Evolutionary conservation across 352 stramenopile species (phyloP).

Genomic region (Thraustotheca clavata): DNA sequence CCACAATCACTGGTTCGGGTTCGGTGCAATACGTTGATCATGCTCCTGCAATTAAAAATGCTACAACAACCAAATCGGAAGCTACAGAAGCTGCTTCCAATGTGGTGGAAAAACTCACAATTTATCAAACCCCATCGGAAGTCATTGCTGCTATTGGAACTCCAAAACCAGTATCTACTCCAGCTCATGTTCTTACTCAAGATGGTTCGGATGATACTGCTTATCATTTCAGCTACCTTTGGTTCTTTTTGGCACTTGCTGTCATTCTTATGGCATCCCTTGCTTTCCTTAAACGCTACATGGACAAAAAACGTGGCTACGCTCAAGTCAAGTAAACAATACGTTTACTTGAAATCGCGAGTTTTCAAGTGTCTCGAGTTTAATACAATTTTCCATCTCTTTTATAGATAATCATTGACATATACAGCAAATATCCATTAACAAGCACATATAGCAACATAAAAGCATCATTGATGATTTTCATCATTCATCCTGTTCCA

Average conservation of each 20-base stretch:
- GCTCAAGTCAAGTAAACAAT: conserved; percentile 2
- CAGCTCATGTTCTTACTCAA: neutral
- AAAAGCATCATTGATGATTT: no score
- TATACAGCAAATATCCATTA: neutral
- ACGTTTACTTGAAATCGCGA: no score
- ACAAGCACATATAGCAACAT: neutral
- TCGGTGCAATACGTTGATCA: conserved; percentile 1
- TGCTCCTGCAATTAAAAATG: neutral
- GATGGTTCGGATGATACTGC: neutral
- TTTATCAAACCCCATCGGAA: neutral
- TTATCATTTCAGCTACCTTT: conserved; percentile 7
- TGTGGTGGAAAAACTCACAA: neutral
- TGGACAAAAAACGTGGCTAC: neutral
- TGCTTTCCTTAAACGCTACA: conserved; percentile 4
- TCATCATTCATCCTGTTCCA: no score
- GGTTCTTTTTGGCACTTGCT: conserved; percentile 1
- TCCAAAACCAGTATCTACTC: neutral
- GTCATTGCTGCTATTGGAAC: neutral
- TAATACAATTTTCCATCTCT: neutral
- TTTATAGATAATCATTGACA: neutral
- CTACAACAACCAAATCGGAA: neutral
- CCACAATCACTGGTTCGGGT: neutral
- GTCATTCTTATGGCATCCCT: neutral
- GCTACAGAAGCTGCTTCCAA: neutral
- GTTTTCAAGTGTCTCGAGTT: neutral